Percentiles rank a stretch among this genome's conserved stretches.
phyloP scores from a whole-genome alignment of 306 rosid species.

The Fagus sylvatica region DNA sequence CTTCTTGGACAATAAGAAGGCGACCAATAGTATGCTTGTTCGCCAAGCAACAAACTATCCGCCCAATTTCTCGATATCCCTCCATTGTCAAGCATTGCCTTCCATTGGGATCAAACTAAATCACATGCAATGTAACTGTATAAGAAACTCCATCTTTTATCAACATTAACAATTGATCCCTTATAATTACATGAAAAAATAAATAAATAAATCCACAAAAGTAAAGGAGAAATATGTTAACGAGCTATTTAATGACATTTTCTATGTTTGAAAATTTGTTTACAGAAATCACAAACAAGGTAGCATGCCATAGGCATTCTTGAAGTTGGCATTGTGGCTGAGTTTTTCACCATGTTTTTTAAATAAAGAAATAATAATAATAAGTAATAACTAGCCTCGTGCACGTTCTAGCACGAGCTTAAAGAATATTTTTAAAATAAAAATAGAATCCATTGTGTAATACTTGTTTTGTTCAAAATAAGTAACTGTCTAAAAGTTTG shows the following conservation, averaged over 20 bases:
- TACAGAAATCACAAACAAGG: neutral
- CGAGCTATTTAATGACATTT: neutral
- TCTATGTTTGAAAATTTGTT: neutral
- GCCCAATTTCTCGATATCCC: constrained; percentile 74
- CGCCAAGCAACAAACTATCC: constrained; percentile 38
- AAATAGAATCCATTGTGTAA: too few species aligned
- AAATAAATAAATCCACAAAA: neutral
- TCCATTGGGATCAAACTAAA: constrained; percentile 93
- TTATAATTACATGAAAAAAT: neutral
- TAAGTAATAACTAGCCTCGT: too few species aligned
- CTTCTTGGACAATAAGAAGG: constrained; percentile 84
- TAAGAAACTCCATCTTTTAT: constrained; percentile 10
- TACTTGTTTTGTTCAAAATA: too few species aligned
- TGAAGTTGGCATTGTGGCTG: neutral
- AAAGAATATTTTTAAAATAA: too few species aligned
- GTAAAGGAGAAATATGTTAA: neutral
- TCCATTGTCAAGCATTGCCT: constrained; percentile 93
- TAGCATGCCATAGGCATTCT: neutral
- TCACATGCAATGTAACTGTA: constrained; percentile 13
- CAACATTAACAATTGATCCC: neutral
- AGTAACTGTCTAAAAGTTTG: too few species aligned
- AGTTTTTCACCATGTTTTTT: neutral
- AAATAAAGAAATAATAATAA: neutral
- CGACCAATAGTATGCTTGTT: constrained; percentile 49
- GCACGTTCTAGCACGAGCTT: too few species aligned